A percentile compares a stretch with the other conserved stretches of the same genome.
Conservation (phyloP, 164 flowering plant species). For the Kalanchoe fedtschenkoi region DNA sequence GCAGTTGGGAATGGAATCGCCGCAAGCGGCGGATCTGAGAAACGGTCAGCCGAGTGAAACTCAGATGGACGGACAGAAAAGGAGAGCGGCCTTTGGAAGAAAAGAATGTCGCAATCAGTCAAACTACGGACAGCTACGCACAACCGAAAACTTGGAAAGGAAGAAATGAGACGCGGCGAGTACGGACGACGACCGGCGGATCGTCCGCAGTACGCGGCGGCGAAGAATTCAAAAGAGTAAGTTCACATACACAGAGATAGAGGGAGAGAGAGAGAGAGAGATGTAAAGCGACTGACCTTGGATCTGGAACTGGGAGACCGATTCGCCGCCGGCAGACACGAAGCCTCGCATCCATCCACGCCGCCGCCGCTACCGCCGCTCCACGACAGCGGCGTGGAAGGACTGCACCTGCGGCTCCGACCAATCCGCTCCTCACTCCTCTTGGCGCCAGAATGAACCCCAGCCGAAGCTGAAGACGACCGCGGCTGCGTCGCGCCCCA, state of each 20-base stretch:
- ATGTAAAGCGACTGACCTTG: not conserved
- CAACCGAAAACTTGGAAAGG: too few relatives aligned
- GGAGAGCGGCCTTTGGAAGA: too few relatives aligned
- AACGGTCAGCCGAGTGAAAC: not conserved
- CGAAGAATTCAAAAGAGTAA: too few relatives aligned
- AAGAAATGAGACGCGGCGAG: too few relatives aligned
- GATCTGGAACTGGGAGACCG: not conserved
- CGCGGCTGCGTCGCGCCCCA: not conserved
- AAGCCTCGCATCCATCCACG: not conserved
- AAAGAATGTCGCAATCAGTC: too few relatives aligned
- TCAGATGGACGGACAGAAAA: not conserved
- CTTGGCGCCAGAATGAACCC: too few relatives aligned
- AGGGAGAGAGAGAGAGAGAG: too few relatives aligned
- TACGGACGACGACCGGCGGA: too few relatives aligned
- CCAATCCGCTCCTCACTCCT: too few relatives aligned
- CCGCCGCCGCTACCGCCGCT: not conserved
- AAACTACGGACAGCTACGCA: too few relatives aligned
- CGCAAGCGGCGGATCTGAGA: not conserved
- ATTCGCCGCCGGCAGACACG: not conserved
- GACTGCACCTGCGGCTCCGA: not conserved
- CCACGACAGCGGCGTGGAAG: slow-evolving; percentile 2
- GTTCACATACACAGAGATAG: too few relatives aligned
- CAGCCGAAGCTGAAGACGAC: not conserved
- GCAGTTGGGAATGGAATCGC: not conserved
- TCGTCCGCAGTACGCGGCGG: too few relatives aligned